A percentile compares a stretch with the other conserved stretches of the same genome.
Conservation (phyloP, 2,329 filamentous ascomycete species). For the Fulvia fulva region DNA sequence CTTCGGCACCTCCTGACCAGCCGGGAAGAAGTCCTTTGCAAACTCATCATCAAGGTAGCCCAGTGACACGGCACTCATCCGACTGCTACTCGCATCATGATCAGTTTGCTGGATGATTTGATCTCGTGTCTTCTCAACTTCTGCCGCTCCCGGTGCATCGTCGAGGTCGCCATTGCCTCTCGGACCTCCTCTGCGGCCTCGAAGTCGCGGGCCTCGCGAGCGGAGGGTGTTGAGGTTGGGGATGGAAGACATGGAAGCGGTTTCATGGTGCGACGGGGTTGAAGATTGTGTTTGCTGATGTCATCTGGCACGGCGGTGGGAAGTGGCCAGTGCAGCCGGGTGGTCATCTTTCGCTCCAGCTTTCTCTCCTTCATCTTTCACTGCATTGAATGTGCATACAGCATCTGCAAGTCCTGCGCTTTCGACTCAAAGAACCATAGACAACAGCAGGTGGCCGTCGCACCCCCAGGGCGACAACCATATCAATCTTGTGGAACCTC, state of each 20-base stretch:
- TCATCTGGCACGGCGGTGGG: background rate
- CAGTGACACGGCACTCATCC: conserved; percentile 79
- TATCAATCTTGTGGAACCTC: too few relatives aligned
- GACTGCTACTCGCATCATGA: conserved; percentile 81
- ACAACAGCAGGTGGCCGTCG: too few relatives aligned
- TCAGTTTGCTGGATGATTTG: conserved; percentile 82
- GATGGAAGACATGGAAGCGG: conserved; percentile 48
- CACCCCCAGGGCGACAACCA: too few relatives aligned
- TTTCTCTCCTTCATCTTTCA: too few relatives aligned
- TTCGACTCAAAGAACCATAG: too few relatives aligned
- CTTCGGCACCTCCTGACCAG: conserved; percentile 49
- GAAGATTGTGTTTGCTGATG: conserved; percentile 1
- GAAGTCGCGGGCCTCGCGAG: conserved; percentile 45
- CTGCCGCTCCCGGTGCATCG: conserved; percentile 22
- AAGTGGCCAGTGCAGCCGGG: background rate
- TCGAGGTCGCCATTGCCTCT: conserved; percentile 35
- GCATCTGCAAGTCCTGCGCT: too few relatives aligned
- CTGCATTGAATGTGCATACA: too few relatives aligned
- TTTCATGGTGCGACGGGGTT: background rate
- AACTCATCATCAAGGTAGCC: conserved; percentile 83
- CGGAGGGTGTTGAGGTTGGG: conserved; percentile 68
- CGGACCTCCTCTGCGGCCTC: conserved; percentile 45
- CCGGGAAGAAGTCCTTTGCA: conserved; percentile 63
- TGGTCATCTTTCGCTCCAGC: background rate
- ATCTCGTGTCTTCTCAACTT: conserved; percentile 54